Evolutionary conservation across 1,284 basidiomycete genomes (phyloP), one percentile per base, ranked within the genome.

Genomic region (Ceratobasidium sp.): DNA sequence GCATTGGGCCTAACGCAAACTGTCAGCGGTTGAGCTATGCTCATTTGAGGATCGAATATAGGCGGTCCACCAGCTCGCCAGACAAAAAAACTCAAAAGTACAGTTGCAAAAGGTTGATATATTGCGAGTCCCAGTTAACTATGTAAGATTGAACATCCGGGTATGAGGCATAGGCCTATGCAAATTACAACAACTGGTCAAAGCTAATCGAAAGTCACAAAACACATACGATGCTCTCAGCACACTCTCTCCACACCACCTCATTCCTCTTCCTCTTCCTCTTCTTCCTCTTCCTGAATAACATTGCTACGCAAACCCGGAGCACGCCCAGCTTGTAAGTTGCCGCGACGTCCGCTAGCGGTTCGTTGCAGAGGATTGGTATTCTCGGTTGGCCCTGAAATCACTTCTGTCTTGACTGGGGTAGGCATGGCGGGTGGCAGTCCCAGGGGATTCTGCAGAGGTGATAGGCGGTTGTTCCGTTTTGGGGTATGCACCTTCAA

Each of bases 251-350:
- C 42, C 46, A 66, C 88, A 88, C 33, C 56, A 10, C n/a, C 28
- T 60, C 46, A 46, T 12, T 53, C 46, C 28, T 75, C 72, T 83
- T 93, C 91, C 82, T 93, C 93, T 80, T 91, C 93, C 71, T 90
- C 90, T 80, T 91, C 93, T 80, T 94, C 93, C 82, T 94, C 93
- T 83, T 94, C 93, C 83, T 93, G 91, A 78, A 94, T 94, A 23
- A 91, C 84, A 80, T 90, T 88, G 77, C 87, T 88, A 82, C 81
- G 81, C 81, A 93, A 92, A 12, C 92, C 90, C 69, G 89, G 90
- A 0, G 91, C 92, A 28, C 93, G 88, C 39, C 85, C 87, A 72
- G 86, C 84, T 46, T 93, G 93, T 18, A 94, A 85, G 82, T 93
- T 91, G 79, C 92, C 87, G 56, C 91, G 88, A 75, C 84, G 83